Conservation (phyloP, 1,284 basidiomycete species). For the Irpex sp. region DNA sequence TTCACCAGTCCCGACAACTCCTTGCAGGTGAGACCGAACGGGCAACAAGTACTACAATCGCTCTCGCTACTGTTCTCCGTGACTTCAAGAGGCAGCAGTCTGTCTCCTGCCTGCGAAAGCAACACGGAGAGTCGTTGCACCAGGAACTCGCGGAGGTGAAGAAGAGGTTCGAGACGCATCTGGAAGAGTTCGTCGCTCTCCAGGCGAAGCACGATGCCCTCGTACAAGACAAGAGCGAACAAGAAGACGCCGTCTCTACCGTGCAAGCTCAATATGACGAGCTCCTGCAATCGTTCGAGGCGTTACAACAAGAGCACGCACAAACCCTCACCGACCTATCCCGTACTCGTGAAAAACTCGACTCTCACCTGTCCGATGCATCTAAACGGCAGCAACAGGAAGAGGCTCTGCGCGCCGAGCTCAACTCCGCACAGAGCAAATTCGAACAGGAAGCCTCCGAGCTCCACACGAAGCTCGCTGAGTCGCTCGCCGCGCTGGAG, state of each 20-base stretch:
- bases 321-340: slow-evolving; percentile 22
- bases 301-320: slow-evolving; percentile 17
- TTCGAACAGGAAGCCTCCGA: slow-evolving; percentile 36
- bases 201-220: slow-evolving; percentile 16
- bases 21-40: slow-evolving; percentile 13
- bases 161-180: slow-evolving; percentile 21
- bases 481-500: slow-evolving; percentile 31
- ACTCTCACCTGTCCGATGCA: slow-evolving; percentile 15
- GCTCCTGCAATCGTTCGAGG: slow-evolving; percentile 19
- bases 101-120: background rate
- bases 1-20: slow-evolving; percentile 10
- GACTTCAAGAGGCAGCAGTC: background rate
- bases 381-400: slow-evolving; percentile 17
- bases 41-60: slow-evolving; percentile 25
- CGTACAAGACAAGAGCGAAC: background rate
- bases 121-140: slow-evolving; percentile 12
- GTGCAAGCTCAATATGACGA: slow-evolving; percentile 26
- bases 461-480: slow-evolving; percentile 34
- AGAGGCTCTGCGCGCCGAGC: slow-evolving; percentile 18
- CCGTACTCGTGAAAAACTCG: slow-evolving; percentile 19
- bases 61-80: slow-evolving; percentile 27
- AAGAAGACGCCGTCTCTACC: slow-evolving; percentile 16
- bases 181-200: slow-evolving; percentile 26
- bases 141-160: slow-evolving; percentile 17
- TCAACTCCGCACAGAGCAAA: slow-evolving; percentile 33